Percentiles rank a stretch among this genome's conserved stretches.
Evolutionary conservation across 1,139 yeast species (phyloP).

Genomic region (Komagataea norvegica): DNA sequence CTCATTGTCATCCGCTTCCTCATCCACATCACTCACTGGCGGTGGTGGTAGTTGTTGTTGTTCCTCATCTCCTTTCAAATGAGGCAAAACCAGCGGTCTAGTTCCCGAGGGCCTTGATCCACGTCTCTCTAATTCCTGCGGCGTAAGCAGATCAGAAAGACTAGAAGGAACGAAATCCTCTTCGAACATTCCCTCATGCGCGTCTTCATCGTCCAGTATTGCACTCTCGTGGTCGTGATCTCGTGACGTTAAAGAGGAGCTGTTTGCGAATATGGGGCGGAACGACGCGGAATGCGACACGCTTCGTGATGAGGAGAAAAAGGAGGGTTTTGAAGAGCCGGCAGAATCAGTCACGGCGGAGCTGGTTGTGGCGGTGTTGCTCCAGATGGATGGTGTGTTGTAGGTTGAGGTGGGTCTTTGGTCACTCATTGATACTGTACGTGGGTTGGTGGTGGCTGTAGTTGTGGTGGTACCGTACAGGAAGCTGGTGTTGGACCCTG

Average conservation of each 20-base stretch:
- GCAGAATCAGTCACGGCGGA: too few species aligned
- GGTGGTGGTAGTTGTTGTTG: neutral
- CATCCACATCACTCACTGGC: slow-evolving; percentile 4
- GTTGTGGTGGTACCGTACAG: slow-evolving; percentile 4
- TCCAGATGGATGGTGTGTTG: slow-evolving; percentile 22
- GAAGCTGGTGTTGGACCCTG: slow-evolving; percentile 4
- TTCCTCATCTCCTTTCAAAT: slow-evolving; percentile 3
- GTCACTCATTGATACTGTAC: slow-evolving; percentile 15
- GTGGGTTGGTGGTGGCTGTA: slow-evolving; percentile 9
- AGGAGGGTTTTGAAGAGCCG: slow-evolving; percentile 1
- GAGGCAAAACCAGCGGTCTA: slow-evolving; percentile 7
- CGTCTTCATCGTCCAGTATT: slow-evolving; percentile 38
- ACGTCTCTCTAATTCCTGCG: slow-evolving; percentile 67
- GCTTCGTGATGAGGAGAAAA: slow-evolving; percentile 15
- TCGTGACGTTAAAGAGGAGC: neutral
- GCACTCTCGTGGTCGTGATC: slow-evolving; percentile 35
- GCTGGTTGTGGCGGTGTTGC: slow-evolving; percentile 9
- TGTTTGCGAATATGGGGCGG: slow-evolving; percentile 14
- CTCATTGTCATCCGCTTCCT: slow-evolving; percentile 16
- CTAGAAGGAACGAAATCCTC: slow-evolving; percentile 80
- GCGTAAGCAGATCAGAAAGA: slow-evolving; percentile 68
- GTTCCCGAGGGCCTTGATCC: slow-evolving; percentile 56
- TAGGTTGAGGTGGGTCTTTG: slow-evolving; percentile 20
- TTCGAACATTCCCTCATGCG: slow-evolving; percentile 37
- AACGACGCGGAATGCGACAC: slow-evolving; percentile 17